Conservation (phyloP, 192 early-diverging fungal species). For the Coemansia sp. region DNA sequence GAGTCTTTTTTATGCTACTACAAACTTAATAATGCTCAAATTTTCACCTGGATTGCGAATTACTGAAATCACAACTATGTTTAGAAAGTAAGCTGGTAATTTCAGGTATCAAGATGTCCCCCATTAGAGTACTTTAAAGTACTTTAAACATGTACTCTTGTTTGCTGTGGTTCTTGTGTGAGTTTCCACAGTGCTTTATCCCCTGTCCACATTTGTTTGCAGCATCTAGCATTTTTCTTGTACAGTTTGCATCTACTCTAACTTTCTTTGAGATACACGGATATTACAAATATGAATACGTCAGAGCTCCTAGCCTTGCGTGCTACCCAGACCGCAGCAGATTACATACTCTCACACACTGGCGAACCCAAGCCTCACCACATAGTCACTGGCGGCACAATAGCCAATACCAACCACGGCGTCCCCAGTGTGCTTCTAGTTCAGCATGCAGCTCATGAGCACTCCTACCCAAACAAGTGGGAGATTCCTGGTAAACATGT, state of each 20-base stretch:
- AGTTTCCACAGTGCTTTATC: background rate
- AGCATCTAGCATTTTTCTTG: background rate
- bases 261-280: background rate
- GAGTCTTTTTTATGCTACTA: too few relatives aligned
- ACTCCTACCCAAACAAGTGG: slow-evolving; percentile 50
- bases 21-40: too few relatives aligned
- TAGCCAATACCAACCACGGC: slow-evolving; percentile 5
- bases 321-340: slow-evolving; percentile 14
- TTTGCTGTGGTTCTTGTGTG: background rate
- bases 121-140: too few relatives aligned
- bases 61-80: too few relatives aligned
- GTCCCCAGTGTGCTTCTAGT: slow-evolving; percentile 37
- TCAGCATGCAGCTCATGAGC: slow-evolving; percentile 44
- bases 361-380: slow-evolving; percentile 27
- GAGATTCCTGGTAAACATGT: slow-evolving; percentile 52
- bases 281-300: background rate
- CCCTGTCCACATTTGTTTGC: background rate
- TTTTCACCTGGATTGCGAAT: too few relatives aligned
- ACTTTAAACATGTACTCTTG: background rate
- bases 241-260: background rate
- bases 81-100: too few relatives aligned
- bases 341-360: slow-evolving; percentile 11
- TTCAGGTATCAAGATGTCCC: too few relatives aligned
- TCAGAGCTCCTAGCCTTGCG: slow-evolving; percentile 1
- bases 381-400: slow-evolving; percentile 43